Percentiles rank a stretch among this genome's conserved stretches.
phyloP scores from a whole-genome alignment of 2,329 filamentous ascomycete genomes.

The Epichloe elymi region DNA sequence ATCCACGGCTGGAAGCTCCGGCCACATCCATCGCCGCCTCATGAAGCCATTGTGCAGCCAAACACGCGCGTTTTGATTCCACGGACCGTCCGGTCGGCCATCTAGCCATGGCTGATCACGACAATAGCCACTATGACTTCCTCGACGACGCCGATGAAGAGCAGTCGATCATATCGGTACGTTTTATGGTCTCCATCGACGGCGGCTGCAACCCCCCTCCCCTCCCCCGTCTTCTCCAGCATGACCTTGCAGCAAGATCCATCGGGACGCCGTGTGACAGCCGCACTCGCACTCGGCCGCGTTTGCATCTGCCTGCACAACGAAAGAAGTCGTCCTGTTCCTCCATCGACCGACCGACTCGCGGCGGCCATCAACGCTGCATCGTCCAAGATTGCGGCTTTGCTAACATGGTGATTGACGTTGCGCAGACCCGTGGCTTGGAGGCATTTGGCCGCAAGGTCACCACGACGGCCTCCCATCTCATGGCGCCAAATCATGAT shows the following conservation, averaged over 20 bases:
- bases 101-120: conserved; percentile 27
- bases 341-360: neutral
- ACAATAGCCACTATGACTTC: conserved; percentile 30
- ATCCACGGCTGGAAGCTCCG: neutral
- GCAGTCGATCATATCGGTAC: conserved; percentile 31
- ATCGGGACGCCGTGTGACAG: neutral
- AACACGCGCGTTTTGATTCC: neutral
- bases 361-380: neutral
- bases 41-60: conserved; percentile 4
- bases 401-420: conserved; percentile 7
- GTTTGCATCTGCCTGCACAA: neutral
- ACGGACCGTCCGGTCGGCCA: conserved; percentile 3
- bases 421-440: conserved; percentile 61
- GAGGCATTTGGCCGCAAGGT: conserved; percentile 93
- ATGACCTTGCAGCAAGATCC: neutral
- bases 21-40: conserved; percentile 3
- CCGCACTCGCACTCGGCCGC: neutral
- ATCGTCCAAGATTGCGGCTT: neutral
- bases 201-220: neutral
- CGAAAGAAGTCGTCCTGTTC: conserved; percentile 1
- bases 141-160: conserved; percentile 34
- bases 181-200: conserved; percentile 2
- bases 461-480: conserved; percentile 79
- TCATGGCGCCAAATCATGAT: conserved; percentile 56
- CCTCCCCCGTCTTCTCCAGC: neutral